Base-by-base conservation (phyloP, 768 basidiomycete species). In the Russula ochroleuca region DNA sequence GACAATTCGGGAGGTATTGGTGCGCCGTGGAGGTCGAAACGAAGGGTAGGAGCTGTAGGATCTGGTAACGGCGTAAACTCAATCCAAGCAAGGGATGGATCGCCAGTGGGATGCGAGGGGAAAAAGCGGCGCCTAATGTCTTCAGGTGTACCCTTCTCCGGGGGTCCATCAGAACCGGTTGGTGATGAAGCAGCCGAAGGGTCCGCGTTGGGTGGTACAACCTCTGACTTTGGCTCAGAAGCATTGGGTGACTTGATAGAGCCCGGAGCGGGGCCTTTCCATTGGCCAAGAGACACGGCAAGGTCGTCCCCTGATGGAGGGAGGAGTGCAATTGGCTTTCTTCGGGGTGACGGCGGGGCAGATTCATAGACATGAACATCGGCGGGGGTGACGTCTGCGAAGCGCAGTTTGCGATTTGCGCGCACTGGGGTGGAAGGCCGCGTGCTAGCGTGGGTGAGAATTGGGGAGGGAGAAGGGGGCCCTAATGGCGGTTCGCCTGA, bases 1-100 rank as follows among this genome's bases (percentile, higher is more conserved):
- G 84, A 82, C 2, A 85, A 69, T 2, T 78, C 70, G 0, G 76
- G 63, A 1, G 90, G 78, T n/a, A 96, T 86, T 0, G 84, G 82
- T 11, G 75, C 78, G 8, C 93, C 94, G 0, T 81, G 78, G 2
- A 95, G 81, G 73, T 95, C 90, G 66, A 81, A 82, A 43, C 90
- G 85, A 35, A 82, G 69, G 55, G 70, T 72, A 11, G 76, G 57
- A 2, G 75, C 61, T 3, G 71, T 64, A 3, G 71, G 63, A 14
- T 78, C 65, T 10, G 76, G 61, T 2, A 72, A 43, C 1, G 74
- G 68, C 10, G 71, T 57, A 4, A 72, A 66, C 52, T 79, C 74
- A 73, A 96, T 88, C 95, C 95, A 98, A 37, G 83, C 86, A 10
- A 97, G 77, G 52, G 82, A 85, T 7, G 92, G 86, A 67, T 93